Conservation (phyloP, 495 filamentous ascomycete genomes). For the Poronia punctata region DNA sequence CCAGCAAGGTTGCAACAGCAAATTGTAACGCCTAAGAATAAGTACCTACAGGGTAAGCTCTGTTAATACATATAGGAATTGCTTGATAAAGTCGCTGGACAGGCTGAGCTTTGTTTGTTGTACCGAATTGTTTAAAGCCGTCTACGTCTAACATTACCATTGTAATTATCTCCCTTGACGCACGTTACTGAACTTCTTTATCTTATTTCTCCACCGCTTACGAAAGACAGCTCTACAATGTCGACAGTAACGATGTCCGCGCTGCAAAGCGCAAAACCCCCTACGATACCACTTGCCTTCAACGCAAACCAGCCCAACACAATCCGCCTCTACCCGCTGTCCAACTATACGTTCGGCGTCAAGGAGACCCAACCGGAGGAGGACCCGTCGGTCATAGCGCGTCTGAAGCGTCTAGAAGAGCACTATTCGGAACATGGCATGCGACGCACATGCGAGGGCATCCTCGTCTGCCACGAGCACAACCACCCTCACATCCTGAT, state of each 20-base stretch:
- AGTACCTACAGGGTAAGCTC: too few species aligned
- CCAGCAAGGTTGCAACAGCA: too few species aligned
- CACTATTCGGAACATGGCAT: slow-evolving; percentile 91
- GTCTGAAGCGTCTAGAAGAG: slow-evolving; percentile 86
- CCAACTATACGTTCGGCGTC: slow-evolving; percentile 97
- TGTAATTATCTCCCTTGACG: too few species aligned
- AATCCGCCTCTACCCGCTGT: slow-evolving; percentile 89
- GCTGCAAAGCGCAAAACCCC: slow-evolving; percentile 68
- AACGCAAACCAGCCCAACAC: slow-evolving; percentile 82
- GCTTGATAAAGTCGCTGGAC: too few species aligned
- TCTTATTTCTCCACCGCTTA: too few species aligned
- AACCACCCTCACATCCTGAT: slow-evolving; percentile 97
- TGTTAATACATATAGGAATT: too few species aligned
- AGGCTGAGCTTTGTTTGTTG: too few species aligned
- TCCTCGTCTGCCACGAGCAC: slow-evolving; percentile 96
- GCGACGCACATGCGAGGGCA: slow-evolving; percentile 92
- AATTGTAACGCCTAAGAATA: too few species aligned
- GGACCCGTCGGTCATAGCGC: slow-evolving; percentile 88
- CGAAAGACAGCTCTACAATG: too few species aligned
- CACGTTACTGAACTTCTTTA: too few species aligned
- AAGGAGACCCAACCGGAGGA: slow-evolving; percentile 98
- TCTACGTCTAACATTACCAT: too few species aligned
- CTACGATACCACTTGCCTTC: slow-evolving; percentile 74
- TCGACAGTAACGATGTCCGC: slow-evolving; percentile 64
- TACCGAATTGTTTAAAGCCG: too few species aligned